phyloP scores from a whole-genome alignment of 805 yeast species.

The Candida multigemmis region DNA sequence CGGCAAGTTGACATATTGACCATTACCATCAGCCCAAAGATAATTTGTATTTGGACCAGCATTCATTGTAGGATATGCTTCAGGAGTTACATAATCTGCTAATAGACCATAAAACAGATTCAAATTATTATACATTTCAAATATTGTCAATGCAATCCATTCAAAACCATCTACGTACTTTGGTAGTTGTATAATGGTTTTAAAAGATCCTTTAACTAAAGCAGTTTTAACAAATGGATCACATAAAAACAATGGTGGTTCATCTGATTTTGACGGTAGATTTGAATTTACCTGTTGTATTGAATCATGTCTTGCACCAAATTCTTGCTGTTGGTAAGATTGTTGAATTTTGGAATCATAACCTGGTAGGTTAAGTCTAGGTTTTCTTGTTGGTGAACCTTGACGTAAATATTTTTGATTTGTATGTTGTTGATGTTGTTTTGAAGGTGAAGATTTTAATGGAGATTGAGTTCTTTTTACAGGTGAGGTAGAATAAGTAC shows the following conservation, averaged over 20 bases:
- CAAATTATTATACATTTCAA: slow-evolving; percentile 79
- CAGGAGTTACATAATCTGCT: slow-evolving; percentile 85
- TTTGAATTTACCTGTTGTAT: not conserved
- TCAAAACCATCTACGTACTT: slow-evolving; percentile 91
- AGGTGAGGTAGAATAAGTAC: slow-evolving; percentile 27
- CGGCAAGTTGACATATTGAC: slow-evolving; percentile 77
- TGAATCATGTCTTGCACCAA: slow-evolving; percentile 1
- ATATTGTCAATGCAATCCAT: slow-evolving; percentile 91
- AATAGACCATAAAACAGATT: slow-evolving; percentile 88
- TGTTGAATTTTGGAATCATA: no score
- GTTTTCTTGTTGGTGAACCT: slow-evolving; percentile 12
- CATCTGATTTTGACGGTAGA: slow-evolving; percentile 2
- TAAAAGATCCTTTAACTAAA: slow-evolving; percentile 91
- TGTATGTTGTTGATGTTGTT: slow-evolving; percentile 12
- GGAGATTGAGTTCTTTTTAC: slow-evolving; percentile 29
- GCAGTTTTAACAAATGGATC: slow-evolving; percentile 94
- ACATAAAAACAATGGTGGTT: slow-evolving; percentile 62
- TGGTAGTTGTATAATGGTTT: slow-evolving; percentile 90
- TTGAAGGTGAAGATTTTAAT: slow-evolving; percentile 32
- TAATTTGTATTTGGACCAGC: slow-evolving; percentile 93
- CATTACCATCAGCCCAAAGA: slow-evolving; percentile 74
- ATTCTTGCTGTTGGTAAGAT: slow-evolving; percentile 2
- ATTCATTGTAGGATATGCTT: slow-evolving; percentile 84
- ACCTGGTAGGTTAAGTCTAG: no score
- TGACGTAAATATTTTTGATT: slow-evolving; percentile 6